Percentiles rank a stretch among this genome's conserved stretches.
These are phyloP conservation scores for Saccharum spontaneum DNA, from an alignment of 176 grass and related monocot genomes.

Conservation along the genomic window DNA sequence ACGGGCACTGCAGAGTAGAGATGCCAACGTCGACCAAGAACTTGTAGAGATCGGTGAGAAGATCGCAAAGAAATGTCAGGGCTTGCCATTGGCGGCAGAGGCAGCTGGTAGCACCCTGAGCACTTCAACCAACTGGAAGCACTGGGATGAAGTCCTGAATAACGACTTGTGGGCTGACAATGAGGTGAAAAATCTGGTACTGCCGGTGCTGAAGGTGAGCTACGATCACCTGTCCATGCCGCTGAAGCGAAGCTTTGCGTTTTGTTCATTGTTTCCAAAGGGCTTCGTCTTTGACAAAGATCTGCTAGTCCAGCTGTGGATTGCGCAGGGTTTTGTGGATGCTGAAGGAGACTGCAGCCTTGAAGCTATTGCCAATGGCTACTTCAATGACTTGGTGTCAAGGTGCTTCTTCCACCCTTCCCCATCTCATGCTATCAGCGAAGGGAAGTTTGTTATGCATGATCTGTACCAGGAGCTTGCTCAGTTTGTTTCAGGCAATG, in stretches of 20 bases:
- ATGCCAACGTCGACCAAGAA: neutral
- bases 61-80: slow-evolving; percentile 34
- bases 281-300: slow-evolving; percentile 47
- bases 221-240: slow-evolving; percentile 40
- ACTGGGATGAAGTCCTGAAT: slow-evolving; percentile 40
- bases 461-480: slow-evolving; percentile 58
- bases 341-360: slow-evolving; percentile 1
- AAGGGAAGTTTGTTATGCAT: slow-evolving; percentile 47
- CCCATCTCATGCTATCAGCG: neutral
- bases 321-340: slow-evolving; percentile 45
- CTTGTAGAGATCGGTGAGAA: slow-evolving; percentile 26
- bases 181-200: slow-evolving; percentile 21
- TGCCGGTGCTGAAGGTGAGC: slow-evolving; percentile 52
- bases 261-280: slow-evolving; percentile 55
- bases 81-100: slow-evolving; percentile 56
- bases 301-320: slow-evolving; percentile 49
- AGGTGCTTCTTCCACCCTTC: slow-evolving; percentile 43
- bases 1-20: neutral
- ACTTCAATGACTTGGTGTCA: slow-evolving; percentile 47
- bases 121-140: neutral
- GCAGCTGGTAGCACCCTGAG: slow-evolving; percentile 38
- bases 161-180: slow-evolving; percentile 30
- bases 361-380: slow-evolving; percentile 24
- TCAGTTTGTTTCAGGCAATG: slow-evolving; percentile 30
- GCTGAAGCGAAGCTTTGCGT: slow-evolving; percentile 48